Conservation (phyloP, 2,329 filamentous ascomycete species). For the Nigrospora osmanthi region DNA sequence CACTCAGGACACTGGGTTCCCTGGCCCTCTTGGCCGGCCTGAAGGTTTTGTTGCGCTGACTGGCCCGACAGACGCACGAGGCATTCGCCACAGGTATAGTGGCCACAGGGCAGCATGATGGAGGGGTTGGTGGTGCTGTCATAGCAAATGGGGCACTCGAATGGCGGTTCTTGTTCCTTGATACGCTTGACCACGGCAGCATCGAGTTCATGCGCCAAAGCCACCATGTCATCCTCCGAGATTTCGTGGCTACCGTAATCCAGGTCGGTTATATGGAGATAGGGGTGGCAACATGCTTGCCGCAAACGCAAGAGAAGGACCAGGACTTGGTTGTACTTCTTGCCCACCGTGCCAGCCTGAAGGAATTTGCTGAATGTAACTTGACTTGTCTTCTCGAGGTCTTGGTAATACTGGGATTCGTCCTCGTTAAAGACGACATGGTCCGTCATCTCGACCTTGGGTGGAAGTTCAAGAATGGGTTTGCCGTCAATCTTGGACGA, state of each 20-base stretch:
- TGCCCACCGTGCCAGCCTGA: slow-evolving; percentile 38
- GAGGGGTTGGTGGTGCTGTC: slow-evolving; percentile 67
- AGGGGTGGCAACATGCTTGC: slow-evolving; percentile 73
- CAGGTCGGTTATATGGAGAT: slow-evolving; percentile 48
- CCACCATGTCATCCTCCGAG: slow-evolving; percentile 29
- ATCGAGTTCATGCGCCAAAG: slow-evolving; percentile 48
- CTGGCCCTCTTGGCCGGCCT: slow-evolving; percentile 49
- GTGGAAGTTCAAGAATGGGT: slow-evolving; percentile 62
- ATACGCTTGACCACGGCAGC: slow-evolving; percentile 59
- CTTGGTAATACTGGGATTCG: slow-evolving; percentile 56
- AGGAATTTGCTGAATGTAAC: slow-evolving; percentile 19
- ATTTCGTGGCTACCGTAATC: slow-evolving; percentile 34
- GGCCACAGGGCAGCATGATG: slow-evolving; percentile 78
- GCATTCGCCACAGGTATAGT: slow-evolving; percentile 72
- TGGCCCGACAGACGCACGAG: slow-evolving; percentile 61
- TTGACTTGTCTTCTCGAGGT: slow-evolving; percentile 35
- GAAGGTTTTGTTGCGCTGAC: slow-evolving; percentile 43
- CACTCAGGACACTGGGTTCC: slow-evolving; percentile 69
- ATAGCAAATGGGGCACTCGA: slow-evolving; percentile 78
- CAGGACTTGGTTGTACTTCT: slow-evolving; percentile 72
- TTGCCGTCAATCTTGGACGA: slow-evolving; percentile 70
- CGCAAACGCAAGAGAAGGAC: slow-evolving; percentile 73
- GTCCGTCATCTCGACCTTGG: slow-evolving; percentile 53
- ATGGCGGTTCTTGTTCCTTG: slow-evolving; percentile 41
- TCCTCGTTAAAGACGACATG: slow-evolving; percentile 61